Evolutionary conservation across 257 asterid genomes (phyloP), one percentile per base, ranked within the genome.

Genomic region (Rhazya stricta): DNA sequence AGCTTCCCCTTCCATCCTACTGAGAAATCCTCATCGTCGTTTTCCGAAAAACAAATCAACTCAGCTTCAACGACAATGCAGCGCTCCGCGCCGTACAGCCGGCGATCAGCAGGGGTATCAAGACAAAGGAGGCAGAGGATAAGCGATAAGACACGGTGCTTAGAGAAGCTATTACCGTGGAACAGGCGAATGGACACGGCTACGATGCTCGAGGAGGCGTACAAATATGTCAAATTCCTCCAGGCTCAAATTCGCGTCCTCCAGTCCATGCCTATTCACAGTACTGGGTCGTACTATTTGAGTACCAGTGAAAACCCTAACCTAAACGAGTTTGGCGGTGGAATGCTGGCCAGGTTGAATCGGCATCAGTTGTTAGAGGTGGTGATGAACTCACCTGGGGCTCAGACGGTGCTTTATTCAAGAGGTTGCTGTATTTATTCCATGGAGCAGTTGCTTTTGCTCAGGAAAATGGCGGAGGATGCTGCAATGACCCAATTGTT

Each of bases 341-440:
- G 85, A 32, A 82, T 69, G 34, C 67, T 89, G 85, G 86, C 74
- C 77, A 71, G 60, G 76, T 78, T 92, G 84, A 86, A 79, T 46
- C 69, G 93, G 88, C 98, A 88, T 78, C 94, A 90, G 84, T 73
- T 92, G 76, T 77, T 92, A 74, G 86, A 85, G 76, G 88, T 86
- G 69, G 67, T 83, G 79, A 82, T 87, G 68, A 91, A 91, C 77
- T 90, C 97, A 51, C 88, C 89, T 71, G 87, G 29, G 80, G 90
- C 84, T 53, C 98, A 91, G 79, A 77, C 83, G 41, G 56, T 79
- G 75, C 83, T 92, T 3, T 89, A 73, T 79, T 83, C 90, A 4
- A 78, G 84, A 63, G 92, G 90, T 9, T 87, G 88, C 81, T 92
- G 98, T 60, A 76, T 92, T 30, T 90, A 80, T 77, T 83, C 96